Conservation (phyloP, 768 basidiomycete genomes). For the Kwoniella europaea region DNA sequence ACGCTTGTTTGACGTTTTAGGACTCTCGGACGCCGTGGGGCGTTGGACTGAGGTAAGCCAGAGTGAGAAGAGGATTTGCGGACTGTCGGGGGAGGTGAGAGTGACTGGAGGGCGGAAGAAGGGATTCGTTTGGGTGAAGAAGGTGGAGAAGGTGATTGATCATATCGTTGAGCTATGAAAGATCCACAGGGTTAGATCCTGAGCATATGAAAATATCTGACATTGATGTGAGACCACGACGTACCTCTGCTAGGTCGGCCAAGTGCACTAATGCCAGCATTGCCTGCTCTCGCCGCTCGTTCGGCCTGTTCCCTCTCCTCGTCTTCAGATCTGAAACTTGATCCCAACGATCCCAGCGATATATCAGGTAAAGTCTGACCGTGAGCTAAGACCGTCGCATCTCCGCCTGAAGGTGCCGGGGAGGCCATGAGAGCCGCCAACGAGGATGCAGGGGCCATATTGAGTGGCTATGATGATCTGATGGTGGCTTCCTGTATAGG, state of each 20-base stretch:
- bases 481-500: background rate
- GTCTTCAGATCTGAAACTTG: constrained; percentile 50
- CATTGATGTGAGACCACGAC: background rate
- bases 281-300: background rate
- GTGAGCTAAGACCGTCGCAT: constrained; percentile 44
- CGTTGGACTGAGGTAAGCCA: constrained; percentile 40
- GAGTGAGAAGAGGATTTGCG: constrained; percentile 47
- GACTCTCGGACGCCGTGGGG: constrained; percentile 37
- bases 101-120: constrained; percentile 30
- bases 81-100: constrained; percentile 46
- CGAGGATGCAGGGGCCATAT: constrained; percentile 36
- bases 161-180: constrained; percentile 10
- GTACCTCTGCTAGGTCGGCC: background rate
- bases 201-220: no score
- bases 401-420: constrained; percentile 31
- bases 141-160: constrained; percentile 35
- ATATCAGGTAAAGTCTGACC: constrained; percentile 53
- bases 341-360: constrained; percentile 48
- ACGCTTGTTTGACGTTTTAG: constrained; percentile 31
- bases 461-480: background rate
- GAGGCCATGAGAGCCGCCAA: constrained; percentile 45
- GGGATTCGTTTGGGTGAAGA: constrained; percentile 31
- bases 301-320: constrained; percentile 27
- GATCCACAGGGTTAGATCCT: background rate
- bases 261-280: background rate